Evolutionary conservation across 345 rosid species (phyloP), one percentile per base, ranked within the genome.

Genomic region (Eucalyptus regnans): DNA sequence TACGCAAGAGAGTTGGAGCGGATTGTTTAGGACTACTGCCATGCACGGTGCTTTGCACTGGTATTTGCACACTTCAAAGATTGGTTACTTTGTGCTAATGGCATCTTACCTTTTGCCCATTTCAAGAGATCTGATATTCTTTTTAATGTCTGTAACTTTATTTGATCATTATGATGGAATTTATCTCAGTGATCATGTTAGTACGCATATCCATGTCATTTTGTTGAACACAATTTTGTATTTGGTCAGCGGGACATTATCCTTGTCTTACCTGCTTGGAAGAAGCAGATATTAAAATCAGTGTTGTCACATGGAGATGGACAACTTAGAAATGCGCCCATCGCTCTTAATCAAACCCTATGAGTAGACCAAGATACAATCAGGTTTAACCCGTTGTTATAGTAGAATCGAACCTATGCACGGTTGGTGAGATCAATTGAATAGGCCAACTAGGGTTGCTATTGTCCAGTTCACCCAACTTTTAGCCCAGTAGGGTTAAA

Each of bases 1-100:
- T 98, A 97, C 18, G 99, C 99, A 3, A 94, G 99, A 89, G 99
- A 98, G 94, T 93, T 98, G 94, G 99, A 97, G 95, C 96, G 99
- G 90, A 98, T 98, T 29, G 99, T 98, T 92, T 98, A 94, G 81
- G 81, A 71, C 25, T 71, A 0, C 81, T 71, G 81, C 46, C 25
- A 11, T 17, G 44, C 13, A 20, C 20, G 81, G 81, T 71, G 25
- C 46, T 71, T 71, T 71, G 81, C 81, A 71, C 46, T 71, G 81
- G 44, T 8, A 5, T 71, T 33, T 33, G 81, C 46, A 71, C 46
- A 9, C 81, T 71, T 37, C 25, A 71, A 71, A 71, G 81, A 17
- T 71, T 17, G 46, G 81, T 71, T 71, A 71, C 41, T 71, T 71
- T 37, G 44, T 71, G 44, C 81, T 33, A 71, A 33, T 71, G 44